phyloP scores from a whole-genome alignment of 1,284 basidiomycete genomes.

The Sporisorium iseilematis-ciliati region DNA sequence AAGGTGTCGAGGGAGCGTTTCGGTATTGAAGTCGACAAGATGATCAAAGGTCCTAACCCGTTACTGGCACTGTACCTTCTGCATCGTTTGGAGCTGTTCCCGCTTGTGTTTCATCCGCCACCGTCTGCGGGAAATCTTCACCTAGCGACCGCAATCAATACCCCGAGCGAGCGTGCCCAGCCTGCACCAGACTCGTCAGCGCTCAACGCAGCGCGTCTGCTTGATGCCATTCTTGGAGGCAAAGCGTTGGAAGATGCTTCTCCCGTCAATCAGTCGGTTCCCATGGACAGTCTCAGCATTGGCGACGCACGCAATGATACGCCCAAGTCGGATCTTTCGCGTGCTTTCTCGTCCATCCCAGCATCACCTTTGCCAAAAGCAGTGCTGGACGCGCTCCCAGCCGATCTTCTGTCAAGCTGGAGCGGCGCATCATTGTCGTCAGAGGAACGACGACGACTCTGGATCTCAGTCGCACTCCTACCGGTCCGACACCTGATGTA shows the following conservation, averaged over 20 bases:
- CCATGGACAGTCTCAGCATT: slow-evolving; percentile 35
- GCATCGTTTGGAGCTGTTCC: slow-evolving; percentile 57
- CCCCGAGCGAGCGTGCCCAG: neutral
- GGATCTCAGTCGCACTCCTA: slow-evolving; percentile 51
- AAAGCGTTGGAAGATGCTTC: slow-evolving; percentile 16
- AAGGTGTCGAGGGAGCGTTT: slow-evolving; percentile 69
- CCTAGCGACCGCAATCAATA: neutral
- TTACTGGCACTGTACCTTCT: slow-evolving; percentile 57
- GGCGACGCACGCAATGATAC: slow-evolving; percentile 11
- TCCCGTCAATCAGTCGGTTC: slow-evolving; percentile 23
- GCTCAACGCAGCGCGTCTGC: slow-evolving; percentile 45
- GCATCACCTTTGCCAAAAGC: slow-evolving; percentile 23
- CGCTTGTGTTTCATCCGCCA: slow-evolving; percentile 58
- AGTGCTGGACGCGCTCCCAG: slow-evolving; percentile 30
- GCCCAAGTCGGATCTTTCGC: slow-evolving; percentile 20
- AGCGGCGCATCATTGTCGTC: slow-evolving; percentile 24
- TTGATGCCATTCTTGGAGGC: slow-evolving; percentile 37
- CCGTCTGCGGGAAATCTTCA: slow-evolving; percentile 34
- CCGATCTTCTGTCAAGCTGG: slow-evolving; percentile 36
- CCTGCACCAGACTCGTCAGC: slow-evolving; percentile 28
- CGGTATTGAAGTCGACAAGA: slow-evolving; percentile 70
- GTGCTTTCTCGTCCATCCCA: slow-evolving; percentile 35
- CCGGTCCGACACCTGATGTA: slow-evolving; percentile 47
- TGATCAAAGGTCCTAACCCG: slow-evolving; percentile 66
- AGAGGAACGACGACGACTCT: slow-evolving; percentile 49